Evolutionary conservation across 768 basidiomycete genomes (phyloP).

Genomic region (Mycena maculata): DNA sequence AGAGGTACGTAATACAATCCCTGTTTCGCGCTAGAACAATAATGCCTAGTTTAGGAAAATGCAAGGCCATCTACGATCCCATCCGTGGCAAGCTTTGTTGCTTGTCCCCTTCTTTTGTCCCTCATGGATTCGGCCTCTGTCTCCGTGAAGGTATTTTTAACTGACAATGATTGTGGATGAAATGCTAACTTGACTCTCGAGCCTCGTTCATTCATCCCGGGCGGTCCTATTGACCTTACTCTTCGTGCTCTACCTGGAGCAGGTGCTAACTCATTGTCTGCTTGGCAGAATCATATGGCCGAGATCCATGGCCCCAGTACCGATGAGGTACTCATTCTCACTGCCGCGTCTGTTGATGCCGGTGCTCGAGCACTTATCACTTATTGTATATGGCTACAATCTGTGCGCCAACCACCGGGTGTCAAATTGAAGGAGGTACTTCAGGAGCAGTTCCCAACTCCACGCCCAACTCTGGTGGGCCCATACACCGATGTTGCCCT

Average conservation of each 20-base stretch:
- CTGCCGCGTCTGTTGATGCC: background rate
- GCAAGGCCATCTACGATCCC: background rate
- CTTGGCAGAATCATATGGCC: constrained; percentile 9
- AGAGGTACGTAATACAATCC: background rate
- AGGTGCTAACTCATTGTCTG: background rate
- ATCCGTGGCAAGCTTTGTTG: background rate
- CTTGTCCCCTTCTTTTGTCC: background rate
- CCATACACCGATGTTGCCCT: background rate
- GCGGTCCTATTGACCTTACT: constrained; percentile 1
- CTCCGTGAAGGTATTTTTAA: background rate
- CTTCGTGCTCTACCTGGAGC: background rate
- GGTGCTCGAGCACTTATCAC: constrained; percentile 1
- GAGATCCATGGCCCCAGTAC: background rate
- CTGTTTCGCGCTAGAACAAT: background rate
- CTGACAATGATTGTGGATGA: background rate
- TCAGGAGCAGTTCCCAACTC: background rate
- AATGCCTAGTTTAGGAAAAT: background rate
- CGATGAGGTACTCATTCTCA: background rate
- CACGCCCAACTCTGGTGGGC: background rate
- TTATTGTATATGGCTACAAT: constrained; percentile 5
- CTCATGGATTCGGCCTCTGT: background rate
- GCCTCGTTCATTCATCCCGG: background rate
- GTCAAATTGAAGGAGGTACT: constrained; percentile 1
- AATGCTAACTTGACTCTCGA: background rate
- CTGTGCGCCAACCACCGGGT: background rate